Evolutionary conservation across 495 filamentous ascomycete genomes (phyloP).

Genomic region (Aspergillus sclerotiicarbonarius): DNA sequence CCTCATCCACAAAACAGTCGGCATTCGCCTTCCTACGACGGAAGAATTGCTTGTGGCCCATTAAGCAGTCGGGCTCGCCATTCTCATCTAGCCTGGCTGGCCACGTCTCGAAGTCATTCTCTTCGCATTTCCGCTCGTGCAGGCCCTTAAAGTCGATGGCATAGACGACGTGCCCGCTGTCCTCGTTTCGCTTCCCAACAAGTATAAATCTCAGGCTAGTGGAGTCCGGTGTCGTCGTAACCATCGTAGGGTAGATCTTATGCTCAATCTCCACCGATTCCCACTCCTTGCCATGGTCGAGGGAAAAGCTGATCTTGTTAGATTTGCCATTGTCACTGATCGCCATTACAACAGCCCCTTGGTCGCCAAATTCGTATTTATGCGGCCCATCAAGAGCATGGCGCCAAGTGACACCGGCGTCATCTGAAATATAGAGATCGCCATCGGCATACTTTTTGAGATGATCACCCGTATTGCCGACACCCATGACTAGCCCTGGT

Average conservation of each 20-base stretch:
- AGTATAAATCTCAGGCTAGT: conserved; percentile 87
- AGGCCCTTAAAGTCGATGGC: conserved; percentile 79
- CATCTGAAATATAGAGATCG: conserved; percentile 82
- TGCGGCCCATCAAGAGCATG: conserved; percentile 74
- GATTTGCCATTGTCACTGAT: conserved; percentile 63
- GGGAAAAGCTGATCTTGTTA: conserved; percentile 71
- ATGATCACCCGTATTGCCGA: conserved; percentile 79
- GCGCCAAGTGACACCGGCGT: conserved; percentile 84
- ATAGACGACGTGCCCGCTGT: conserved; percentile 55
- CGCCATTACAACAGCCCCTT: conserved; percentile 83
- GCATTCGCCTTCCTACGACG: conserved; percentile 76
- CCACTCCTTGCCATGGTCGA: conserved; percentile 87
- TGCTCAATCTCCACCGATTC: conserved; percentile 59
- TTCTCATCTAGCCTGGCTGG: conserved; percentile 76
- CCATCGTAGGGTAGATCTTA: conserved; percentile 58
- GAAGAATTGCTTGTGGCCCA: conserved; percentile 90
- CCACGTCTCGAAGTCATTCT: conserved; percentile 84
- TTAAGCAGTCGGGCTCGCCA: conserved; percentile 79
- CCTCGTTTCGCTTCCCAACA: conserved; percentile 51
- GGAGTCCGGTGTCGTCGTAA: conserved; percentile 87
- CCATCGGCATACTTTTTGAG: conserved; percentile 65
- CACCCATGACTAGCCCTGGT: conserved; percentile 87
- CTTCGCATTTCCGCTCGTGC: conserved; percentile 76
- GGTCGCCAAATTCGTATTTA: conserved; percentile 92
- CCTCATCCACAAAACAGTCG: conserved; percentile 83